Evolutionary conservation across 1,139 yeast species (phyloP).

Genomic region (Blastobotrys persicus): DNA sequence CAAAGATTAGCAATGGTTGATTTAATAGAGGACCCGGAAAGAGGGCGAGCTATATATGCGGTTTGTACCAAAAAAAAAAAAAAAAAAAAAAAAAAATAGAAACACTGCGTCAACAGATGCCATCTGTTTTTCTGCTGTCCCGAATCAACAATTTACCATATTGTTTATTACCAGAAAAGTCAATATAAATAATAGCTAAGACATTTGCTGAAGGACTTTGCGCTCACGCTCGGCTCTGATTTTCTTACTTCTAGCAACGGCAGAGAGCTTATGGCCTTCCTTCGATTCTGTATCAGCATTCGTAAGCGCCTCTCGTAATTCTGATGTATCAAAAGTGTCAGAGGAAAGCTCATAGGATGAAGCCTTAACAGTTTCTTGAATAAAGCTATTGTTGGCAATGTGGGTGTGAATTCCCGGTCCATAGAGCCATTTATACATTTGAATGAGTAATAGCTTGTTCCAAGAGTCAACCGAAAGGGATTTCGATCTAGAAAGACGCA

Average conservation of each 20-base stretch:
- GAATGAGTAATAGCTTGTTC: conserved; percentile 60
- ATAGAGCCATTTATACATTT: conserved; percentile 68
- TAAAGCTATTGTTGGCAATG: conserved; percentile 49
- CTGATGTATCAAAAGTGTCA: conserved; percentile 11
- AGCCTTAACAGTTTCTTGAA: conserved; percentile 38
- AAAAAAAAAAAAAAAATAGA: too few species aligned
- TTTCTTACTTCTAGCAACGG: conserved; percentile 6
- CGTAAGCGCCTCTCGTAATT: conserved; percentile 3
- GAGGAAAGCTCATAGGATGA: conserved; percentile 14
- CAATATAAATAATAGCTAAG: neutral
- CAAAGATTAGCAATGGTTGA: too few species aligned
- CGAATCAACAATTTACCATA: too few species aligned
- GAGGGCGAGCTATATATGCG: too few species aligned
- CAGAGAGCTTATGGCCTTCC: conserved; percentile 1
- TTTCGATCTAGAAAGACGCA: conserved; percentile 55
- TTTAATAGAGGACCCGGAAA: too few species aligned
- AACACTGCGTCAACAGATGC: too few species aligned
- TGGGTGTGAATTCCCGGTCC: conserved; percentile 67
- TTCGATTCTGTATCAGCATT: neutral
- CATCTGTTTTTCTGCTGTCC: too few species aligned
- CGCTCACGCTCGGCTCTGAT: conserved; percentile 5
- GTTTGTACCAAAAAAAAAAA: too few species aligned
- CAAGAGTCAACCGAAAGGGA: conserved; percentile 63
- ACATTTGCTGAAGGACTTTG: neutral
- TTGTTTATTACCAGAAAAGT: neutral